Percentiles rank a stretch among this genome's conserved stretches.
Evolutionary conservation across 768 basidiomycete species (phyloP).

Genomic region (Zangia roseola): DNA sequence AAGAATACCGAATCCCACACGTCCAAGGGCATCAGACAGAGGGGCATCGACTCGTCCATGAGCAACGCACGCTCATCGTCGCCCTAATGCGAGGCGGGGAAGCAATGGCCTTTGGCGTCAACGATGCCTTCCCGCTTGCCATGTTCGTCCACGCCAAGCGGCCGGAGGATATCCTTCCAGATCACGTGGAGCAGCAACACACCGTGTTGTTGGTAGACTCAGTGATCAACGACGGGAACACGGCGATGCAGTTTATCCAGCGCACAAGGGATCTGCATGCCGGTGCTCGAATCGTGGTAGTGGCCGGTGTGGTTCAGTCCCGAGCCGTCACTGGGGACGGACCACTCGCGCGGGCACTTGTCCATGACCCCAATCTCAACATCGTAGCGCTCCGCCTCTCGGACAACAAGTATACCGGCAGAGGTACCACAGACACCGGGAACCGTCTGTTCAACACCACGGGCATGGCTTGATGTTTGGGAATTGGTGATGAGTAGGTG

Average conservation of each 20-base stretch:
- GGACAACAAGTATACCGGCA: slow-evolving; percentile 14
- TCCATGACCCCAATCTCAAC: slow-evolving; percentile 12
- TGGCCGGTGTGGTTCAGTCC: slow-evolving; percentile 13
- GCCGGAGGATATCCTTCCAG: slow-evolving; percentile 14
- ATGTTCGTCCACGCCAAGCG: slow-evolving; percentile 15
- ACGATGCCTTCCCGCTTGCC: slow-evolving; percentile 14
- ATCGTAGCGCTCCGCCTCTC: slow-evolving; percentile 13
- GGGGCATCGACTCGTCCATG: slow-evolving; percentile 13
- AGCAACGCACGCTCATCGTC: slow-evolving; percentile 14
- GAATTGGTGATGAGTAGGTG: background rate
- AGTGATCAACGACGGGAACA: slow-evolving; percentile 12
- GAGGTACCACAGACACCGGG: slow-evolving; percentile 14
- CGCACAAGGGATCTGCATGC: slow-evolving; percentile 9
- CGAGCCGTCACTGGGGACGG: slow-evolving; percentile 11
- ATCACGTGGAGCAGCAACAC: slow-evolving; percentile 11
- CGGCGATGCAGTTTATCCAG: slow-evolving; percentile 14
- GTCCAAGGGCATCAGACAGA: slow-evolving; percentile 15
- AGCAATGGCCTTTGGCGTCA: slow-evolving; percentile 14
- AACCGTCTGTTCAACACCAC: slow-evolving; percentile 14
- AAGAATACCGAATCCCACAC: slow-evolving; percentile 14
- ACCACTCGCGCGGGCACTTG: slow-evolving; percentile 13
- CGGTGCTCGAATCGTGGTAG: slow-evolving; percentile 14
- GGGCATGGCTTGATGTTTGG: slow-evolving; percentile 9
- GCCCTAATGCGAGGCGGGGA: slow-evolving; percentile 16
- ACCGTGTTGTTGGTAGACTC: slow-evolving; percentile 16